Evolutionary conservation across 306 rosid species (phyloP).

Genomic region (Pachyrhizus erosus): DNA sequence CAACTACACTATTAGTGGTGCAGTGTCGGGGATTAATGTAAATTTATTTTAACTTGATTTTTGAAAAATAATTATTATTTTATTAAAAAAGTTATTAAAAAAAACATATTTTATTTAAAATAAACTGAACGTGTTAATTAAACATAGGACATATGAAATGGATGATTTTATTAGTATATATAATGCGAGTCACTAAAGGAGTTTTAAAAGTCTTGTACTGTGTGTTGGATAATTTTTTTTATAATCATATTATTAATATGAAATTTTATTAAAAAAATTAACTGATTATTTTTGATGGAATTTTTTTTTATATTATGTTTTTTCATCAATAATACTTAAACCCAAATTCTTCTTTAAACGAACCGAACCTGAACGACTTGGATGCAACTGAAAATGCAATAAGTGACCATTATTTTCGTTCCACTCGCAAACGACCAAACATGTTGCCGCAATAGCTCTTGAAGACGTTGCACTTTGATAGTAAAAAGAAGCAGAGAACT

Average conservation of each 20-base stretch:
- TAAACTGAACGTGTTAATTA: background rate
- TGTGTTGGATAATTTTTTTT: background rate
- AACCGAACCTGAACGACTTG: no score
- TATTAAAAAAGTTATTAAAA: background rate
- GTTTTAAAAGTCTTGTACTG: background rate
- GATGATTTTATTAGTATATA: background rate
- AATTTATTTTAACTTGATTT: background rate
- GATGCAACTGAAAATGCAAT: constrained; percentile 14
- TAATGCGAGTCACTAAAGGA: background rate
- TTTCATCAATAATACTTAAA: no score
- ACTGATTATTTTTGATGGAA: no score
- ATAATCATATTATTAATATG: no score
- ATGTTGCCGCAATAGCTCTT: background rate
- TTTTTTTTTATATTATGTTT: no score
- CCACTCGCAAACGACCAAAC: constrained; percentile 3
- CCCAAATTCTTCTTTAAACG: no score
- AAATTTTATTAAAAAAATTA: no score
- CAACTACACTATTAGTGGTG: background rate
- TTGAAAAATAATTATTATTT: background rate
- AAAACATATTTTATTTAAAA: background rate
- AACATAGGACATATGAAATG: background rate
- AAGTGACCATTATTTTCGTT: constrained; percentile 35
- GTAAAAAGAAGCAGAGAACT: background rate
- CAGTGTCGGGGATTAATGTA: background rate
- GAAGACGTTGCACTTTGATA: background rate